Evolutionary conservation across 805 yeast genomes (phyloP).

Genomic region (Zygotorulaspora florentina): DNA sequence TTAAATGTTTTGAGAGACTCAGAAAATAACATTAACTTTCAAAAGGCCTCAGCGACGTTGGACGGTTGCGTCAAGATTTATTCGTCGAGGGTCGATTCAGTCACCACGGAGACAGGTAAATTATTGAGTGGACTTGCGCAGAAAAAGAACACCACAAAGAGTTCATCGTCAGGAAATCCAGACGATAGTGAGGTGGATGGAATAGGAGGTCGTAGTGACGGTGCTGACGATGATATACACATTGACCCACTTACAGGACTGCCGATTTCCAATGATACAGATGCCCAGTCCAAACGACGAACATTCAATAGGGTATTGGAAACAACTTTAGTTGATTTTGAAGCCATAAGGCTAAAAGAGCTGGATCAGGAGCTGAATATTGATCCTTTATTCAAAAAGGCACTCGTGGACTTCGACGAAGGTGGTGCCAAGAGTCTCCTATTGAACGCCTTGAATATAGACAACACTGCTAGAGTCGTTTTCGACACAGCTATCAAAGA

Average conservation of each 20-base stretch:
- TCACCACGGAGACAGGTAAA: constrained; percentile 84
- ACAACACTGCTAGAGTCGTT: constrained; percentile 51
- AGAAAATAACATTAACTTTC: constrained; percentile 76
- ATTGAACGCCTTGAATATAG: constrained; percentile 56
- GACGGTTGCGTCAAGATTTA: constrained; percentile 95
- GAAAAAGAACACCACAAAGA: constrained; percentile 30
- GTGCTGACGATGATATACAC: constrained; percentile 23
- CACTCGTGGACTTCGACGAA: constrained; percentile 74
- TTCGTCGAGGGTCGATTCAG: constrained; percentile 86
- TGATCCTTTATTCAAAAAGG: constrained; percentile 72
- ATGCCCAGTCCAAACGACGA: constrained; percentile 26
- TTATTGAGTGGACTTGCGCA: constrained; percentile 70
- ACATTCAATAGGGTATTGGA: constrained; percentile 30
- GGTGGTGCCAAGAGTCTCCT: constrained; percentile 74
- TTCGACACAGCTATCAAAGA: constrained; percentile 54
- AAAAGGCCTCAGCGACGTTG: constrained; percentile 82
- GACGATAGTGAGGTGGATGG: constrained; percentile 27
- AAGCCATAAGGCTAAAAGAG: constrained; percentile 47
- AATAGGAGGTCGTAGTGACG: constrained; percentile 21
- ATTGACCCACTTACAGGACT: constrained; percentile 36
- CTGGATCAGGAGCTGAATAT: constrained; percentile 61
- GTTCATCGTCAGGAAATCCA: constrained; percentile 7
- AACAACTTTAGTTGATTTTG: constrained; percentile 51
- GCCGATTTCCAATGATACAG: constrained; percentile 28
- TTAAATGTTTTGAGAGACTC: constrained; percentile 69